These are phyloP conservation scores for Wickerhamomyces tratensis DNA, from an alignment of 805 yeast species.

Conservation along the genomic window DNA sequence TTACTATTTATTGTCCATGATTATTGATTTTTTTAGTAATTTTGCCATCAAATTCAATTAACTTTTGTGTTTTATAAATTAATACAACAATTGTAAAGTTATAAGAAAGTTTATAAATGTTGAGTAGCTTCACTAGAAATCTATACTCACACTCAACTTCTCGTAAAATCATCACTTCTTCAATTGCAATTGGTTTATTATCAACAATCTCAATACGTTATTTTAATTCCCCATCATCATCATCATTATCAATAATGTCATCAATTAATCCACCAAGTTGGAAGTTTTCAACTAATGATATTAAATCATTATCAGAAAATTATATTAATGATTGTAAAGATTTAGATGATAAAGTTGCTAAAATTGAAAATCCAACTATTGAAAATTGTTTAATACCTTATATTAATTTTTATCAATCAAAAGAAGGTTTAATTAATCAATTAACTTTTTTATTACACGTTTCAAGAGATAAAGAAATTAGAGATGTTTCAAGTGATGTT, in stretches of 20 bases:
- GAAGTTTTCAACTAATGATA: conserved; percentile 46
- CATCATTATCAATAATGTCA: conserved; percentile 3
- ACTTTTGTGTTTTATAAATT: too few relatives aligned
- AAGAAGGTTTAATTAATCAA: conserved; percentile 35
- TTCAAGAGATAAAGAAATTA: conserved; percentile 47
- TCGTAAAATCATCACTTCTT: background rate
- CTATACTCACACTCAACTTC: background rate
- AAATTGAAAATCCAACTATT: conserved; percentile 38
- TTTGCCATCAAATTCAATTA: too few relatives aligned
- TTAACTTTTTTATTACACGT: conserved; percentile 68
- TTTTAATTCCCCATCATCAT: background rate
- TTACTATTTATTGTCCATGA: too few relatives aligned
- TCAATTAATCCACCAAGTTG: conserved; percentile 42
- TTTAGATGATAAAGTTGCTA: conserved; percentile 46
- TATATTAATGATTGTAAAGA: conserved; percentile 32
- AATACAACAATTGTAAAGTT: too few relatives aligned
- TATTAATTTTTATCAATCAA: conserved; percentile 40
- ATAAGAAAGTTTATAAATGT: background rate
- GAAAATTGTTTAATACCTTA: conserved; percentile 46
- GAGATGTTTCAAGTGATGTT: conserved; percentile 63
- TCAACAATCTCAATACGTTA: background rate
- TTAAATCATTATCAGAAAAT: conserved; percentile 31
- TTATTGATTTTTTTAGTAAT: too few relatives aligned
- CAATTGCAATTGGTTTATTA: background rate
- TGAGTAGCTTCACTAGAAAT: background rate